Conservation (phyloP, 2,329 filamentous ascomycete genomes). For the Hortaea sp. region DNA sequence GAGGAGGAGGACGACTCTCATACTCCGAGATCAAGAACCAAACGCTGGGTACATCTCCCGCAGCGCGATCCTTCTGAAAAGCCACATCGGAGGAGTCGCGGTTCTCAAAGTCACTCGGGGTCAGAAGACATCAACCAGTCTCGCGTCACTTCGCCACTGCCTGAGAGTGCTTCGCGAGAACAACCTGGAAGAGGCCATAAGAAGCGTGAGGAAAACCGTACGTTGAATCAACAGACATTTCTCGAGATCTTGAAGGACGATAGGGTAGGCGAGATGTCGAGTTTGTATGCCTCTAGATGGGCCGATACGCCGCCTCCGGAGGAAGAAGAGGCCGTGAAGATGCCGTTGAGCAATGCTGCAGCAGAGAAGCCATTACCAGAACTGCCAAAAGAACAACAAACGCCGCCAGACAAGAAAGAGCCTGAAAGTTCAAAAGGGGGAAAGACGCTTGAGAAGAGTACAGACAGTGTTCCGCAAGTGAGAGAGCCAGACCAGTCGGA, state of each 20-base stretch:
- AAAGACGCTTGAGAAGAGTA: neutral
- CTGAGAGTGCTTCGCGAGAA: neutral
- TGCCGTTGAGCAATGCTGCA: neutral
- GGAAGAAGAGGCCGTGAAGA: neutral
- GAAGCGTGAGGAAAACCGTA: conserved; percentile 34
- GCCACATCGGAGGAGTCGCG: conserved; percentile 77
- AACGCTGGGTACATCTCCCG: conserved; percentile 24
- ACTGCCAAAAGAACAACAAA: neutral
- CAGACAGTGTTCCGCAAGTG: neutral
- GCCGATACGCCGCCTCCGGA: conserved; percentile 6
- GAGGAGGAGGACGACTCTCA: conserved; percentile 12
- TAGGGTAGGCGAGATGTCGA: conserved; percentile 27
- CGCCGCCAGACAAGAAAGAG: neutral
- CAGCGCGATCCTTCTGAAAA: conserved; percentile 59
- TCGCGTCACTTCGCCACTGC: conserved; percentile 3
- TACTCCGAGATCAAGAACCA: conserved; percentile 22
- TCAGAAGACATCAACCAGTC: conserved; percentile 13
- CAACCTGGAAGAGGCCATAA: conserved; percentile 26
- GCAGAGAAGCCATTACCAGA: neutral
- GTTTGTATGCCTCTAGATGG: conserved; percentile 15
- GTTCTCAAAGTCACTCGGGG: conserved; percentile 52
- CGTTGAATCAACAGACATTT: conserved; percentile 41
- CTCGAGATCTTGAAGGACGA: conserved; percentile 33
- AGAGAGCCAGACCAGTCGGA: neutral
- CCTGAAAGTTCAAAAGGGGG: neutral